Conservation (phyloP, 352 stramenopile species). For the Globisporangium paddicum region DNA sequence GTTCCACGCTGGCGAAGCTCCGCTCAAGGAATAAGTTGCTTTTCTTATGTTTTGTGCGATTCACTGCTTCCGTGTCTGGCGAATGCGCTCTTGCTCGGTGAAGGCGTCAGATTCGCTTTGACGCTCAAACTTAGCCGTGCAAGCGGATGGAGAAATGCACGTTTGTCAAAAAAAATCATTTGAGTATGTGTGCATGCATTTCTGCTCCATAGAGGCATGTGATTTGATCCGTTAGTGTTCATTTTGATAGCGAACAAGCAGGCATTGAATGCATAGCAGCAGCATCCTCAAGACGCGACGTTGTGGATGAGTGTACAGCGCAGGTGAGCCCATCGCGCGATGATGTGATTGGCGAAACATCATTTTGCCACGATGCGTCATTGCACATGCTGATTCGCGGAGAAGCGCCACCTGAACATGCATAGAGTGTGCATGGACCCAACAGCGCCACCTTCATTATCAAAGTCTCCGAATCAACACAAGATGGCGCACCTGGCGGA, state of each 20-base stretch:
- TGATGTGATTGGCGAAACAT: slow-evolving; percentile 5
- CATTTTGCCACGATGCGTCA: neutral
- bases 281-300: too few species aligned
- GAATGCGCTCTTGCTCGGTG: neutral
- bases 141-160: neutral
- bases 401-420: neutral
- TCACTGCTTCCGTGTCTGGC: neutral
- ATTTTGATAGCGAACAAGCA: neutral
- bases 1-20: slow-evolving; percentile 68
- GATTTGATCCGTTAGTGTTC: neutral
- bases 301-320: too few species aligned
- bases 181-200: too few species aligned
- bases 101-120: too few species aligned
- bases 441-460: neutral
- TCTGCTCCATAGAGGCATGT: too few species aligned
- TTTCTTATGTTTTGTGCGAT: neutral
- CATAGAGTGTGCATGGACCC: too few species aligned
- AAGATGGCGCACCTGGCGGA: slow-evolving; percentile 10
- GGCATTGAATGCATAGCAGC: too few species aligned
- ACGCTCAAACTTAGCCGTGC: too few species aligned
- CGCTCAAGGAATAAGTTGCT: slow-evolving; percentile 22
- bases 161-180: neutral
- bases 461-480: neutral
- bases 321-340: neutral
- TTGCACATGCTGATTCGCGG: neutral